Conservation (phyloP, 2,329 filamentous ascomycete genomes). For the Coleophoma crateriformis region DNA sequence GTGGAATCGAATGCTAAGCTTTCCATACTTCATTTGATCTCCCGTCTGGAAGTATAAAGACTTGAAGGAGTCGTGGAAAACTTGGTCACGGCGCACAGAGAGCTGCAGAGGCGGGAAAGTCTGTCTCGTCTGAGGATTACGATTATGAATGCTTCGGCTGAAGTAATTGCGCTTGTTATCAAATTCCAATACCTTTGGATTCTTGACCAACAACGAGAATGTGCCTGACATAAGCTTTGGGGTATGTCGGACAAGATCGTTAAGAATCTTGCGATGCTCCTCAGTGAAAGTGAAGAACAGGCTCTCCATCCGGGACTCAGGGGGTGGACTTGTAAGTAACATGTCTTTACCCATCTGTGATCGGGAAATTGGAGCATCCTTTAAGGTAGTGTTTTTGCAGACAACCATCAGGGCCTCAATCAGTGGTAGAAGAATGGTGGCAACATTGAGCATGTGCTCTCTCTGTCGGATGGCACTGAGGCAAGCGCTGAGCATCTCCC, state of each 20-base stretch:
- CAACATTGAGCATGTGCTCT: slow-evolving; percentile 94
- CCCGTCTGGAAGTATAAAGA: slow-evolving; percentile 95
- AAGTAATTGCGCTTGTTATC: slow-evolving; percentile 99
- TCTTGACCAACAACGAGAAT: slow-evolving; percentile 93
- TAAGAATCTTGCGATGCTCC: slow-evolving; percentile 94
- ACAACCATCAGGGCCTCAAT: slow-evolving; percentile 99
- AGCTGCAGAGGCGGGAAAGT: slow-evolving; percentile 73
- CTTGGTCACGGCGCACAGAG: slow-evolving; percentile 84
- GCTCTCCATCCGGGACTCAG: slow-evolving; percentile 77
- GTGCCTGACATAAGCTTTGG: slow-evolving; percentile 98
- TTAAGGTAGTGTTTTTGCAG: slow-evolving; percentile 86
- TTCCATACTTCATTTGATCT: slow-evolving; percentile 98
- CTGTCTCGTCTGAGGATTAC: slow-evolving; percentile 64
- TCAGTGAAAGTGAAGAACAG: slow-evolving; percentile 98
- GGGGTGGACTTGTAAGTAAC: slow-evolving; percentile 67
- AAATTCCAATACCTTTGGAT: slow-evolving; percentile 97
- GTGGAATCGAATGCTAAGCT: slow-evolving; percentile 95
- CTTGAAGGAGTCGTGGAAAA: slow-evolving; percentile 98
- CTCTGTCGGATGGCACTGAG: slow-evolving; percentile 82
- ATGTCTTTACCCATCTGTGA: slow-evolving; percentile 56
- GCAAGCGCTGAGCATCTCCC: slow-evolving; percentile 87
- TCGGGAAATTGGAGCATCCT: slow-evolving; percentile 19
- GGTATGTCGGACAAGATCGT: slow-evolving; percentile 94
- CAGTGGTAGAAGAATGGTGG: slow-evolving; percentile 86
- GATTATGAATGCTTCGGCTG: slow-evolving; percentile 82